Evolutionary conservation across 2,329 filamentous ascomycete species (phyloP).

Genomic region (Elsinoe batatas): DNA sequence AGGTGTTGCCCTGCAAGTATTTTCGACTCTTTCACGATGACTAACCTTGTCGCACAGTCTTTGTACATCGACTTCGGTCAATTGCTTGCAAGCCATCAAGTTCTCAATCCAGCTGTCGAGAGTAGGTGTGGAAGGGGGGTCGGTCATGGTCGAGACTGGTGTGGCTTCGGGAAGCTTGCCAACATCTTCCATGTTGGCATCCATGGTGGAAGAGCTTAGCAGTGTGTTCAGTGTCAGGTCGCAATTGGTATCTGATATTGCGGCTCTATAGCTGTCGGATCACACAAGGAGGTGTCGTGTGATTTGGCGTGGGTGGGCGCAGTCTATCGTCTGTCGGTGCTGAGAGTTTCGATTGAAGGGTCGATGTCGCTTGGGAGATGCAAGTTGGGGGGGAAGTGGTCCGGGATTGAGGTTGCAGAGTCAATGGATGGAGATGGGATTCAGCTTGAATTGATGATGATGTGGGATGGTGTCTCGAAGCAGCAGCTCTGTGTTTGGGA

Average conservation of each 20-base stretch:
- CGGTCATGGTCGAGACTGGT: slow-evolving; percentile 60
- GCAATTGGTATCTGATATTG: background rate
- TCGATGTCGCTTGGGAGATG: background rate
- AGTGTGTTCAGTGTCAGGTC: background rate
- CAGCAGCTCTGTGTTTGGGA: slow-evolving; percentile 6
- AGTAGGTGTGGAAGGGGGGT: slow-evolving; percentile 83
- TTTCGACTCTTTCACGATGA: slow-evolving; percentile 1
- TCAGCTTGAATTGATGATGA: slow-evolving; percentile 3
- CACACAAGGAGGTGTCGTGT: background rate
- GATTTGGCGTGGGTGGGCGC: background rate
- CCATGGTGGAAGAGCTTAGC: slow-evolving; percentile 47
- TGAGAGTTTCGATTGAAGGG: background rate
- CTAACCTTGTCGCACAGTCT: slow-evolving; percentile 92
- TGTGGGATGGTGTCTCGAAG: slow-evolving; percentile 1
- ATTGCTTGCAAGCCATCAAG: slow-evolving; percentile 97
- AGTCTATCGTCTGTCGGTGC: too few relatives aligned
- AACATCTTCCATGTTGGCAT: slow-evolving; percentile 99
- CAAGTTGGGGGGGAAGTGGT: background rate
- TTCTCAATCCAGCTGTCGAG: slow-evolving; percentile 98
- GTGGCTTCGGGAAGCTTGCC: slow-evolving; percentile 71
- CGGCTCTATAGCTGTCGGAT: background rate
- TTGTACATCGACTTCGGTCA: slow-evolving; percentile 88
- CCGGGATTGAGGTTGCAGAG: background rate
- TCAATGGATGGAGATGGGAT: background rate
- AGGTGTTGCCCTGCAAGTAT: slow-evolving; percentile 9